Base-by-base conservation (phyloP, 2,329 filamentous ascomycete genomes). In the Gaeumannomyces tritici region DNA sequence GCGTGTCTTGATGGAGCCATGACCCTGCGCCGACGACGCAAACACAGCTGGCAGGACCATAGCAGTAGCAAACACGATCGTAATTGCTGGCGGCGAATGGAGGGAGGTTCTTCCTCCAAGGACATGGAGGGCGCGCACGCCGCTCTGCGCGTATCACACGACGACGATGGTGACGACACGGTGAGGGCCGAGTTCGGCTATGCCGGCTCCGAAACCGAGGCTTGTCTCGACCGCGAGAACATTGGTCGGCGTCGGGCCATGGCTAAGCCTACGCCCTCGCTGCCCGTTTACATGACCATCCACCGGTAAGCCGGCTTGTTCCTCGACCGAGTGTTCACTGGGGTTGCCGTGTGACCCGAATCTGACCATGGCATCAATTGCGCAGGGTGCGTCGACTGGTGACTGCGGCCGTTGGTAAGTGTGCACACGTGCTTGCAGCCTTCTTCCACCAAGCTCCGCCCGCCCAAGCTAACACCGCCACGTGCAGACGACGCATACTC, bases 401-500 rank as follows among this genome's bases (percentile, higher is more conserved):
- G 13, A 54, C 47, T 15, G 60, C 60, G 11, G 60, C 60, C n/a
- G 24, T 61, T 42, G 54, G 60, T 61, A 61, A 15, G 59, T 28
- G 24, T 7, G 24, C 55, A 27, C 55, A 18, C 55, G 4, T 47
- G 18, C 18, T 21, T 7, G 42, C n/a, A 21, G 42, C 21, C 21
- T 7, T 1, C 15, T 8, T 47, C 18, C 42, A 47, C 3, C 2
- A n/a, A 5, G 15, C 42, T n/a, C 42, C 24, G 21, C 6, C 18
- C 18, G 21, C 21, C 42, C 18, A 51, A 24, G 13, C 42, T 51
- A 4, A 51, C 42, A 2, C 11, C 21, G 11, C 18, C 21, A 2
- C 4, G 2, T 3, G 21, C 9, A 77, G 76, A 78, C 67, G 76
- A 78, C 60, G 74, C 74, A 5, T 78, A 77, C 63, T 78, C 76